These are phyloP conservation scores for Scalesia atractyloides DNA, from an alignment of 129 eudicot genomes.

Conservation along the genomic window DNA sequence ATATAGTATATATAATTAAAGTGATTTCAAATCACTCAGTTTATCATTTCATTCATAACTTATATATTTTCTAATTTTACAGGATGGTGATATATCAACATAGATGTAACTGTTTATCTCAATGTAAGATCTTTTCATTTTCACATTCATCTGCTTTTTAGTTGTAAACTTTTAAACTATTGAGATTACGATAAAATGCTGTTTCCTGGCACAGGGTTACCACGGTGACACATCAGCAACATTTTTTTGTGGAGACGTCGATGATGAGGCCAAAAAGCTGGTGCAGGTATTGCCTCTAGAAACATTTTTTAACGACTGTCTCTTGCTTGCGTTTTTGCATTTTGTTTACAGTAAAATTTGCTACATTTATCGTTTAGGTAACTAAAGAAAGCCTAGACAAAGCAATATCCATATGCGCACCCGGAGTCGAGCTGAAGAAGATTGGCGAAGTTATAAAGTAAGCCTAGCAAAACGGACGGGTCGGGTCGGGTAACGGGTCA, in stretches of 20 bases:
- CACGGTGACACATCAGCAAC: conserved; percentile 98
- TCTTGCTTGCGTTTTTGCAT: neutral
- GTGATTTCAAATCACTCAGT: neutral
- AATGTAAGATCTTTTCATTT: conserved; percentile 56
- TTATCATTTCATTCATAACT: neutral
- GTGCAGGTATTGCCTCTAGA: conserved; percentile 56
- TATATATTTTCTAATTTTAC: conserved; percentile 35
- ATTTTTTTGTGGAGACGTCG: conserved; percentile 82
- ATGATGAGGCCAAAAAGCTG: conserved; percentile 72
- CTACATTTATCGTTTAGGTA: conserved; percentile 48
- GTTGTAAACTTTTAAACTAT: neutral
- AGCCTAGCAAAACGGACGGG: conserved; percentile 18
- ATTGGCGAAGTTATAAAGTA: conserved; percentile 85
- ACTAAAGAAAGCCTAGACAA: conserved; percentile 79
- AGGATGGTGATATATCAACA: conserved; percentile 97
- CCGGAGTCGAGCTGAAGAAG: conserved; percentile 72
- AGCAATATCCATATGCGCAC: conserved; percentile 91
- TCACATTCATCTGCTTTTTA: conserved; percentile 15
- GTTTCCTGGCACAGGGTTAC: conserved; percentile 65
- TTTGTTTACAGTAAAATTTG: neutral
- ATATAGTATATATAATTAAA: neutral
- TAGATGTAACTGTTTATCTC: conserved; percentile 91
- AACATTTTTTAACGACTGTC: neutral
- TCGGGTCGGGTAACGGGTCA: no score
- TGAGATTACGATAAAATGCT: neutral